Base-by-base conservation (phyloP, 2,329 filamentous ascomycete genomes). In the Xylaria sp. region DNA sequence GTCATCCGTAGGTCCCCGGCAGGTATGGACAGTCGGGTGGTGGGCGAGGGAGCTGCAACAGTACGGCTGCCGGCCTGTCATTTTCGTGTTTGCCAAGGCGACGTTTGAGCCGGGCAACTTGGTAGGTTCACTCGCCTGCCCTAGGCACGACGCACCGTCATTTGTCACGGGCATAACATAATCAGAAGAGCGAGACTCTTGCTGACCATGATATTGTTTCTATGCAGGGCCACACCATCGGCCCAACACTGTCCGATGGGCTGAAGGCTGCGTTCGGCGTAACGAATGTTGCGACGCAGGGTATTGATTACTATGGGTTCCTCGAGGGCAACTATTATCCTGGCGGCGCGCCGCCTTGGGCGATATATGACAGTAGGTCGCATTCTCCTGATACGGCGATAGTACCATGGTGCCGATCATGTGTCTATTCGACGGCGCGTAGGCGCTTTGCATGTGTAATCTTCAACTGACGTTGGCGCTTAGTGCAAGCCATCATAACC, bases 71-170 rank as follows among this genome's bases (percentile, higher is more conserved):
- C 63, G 62, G 37, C 71, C 71, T 25, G 60, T 72, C 38, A 72
- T 73, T 57, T 67, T 73, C 37, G 67, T 73, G 17, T 71, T 71
- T 52, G 71, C 70, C 4, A 73, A 72, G 46, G 71, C 70, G 8
- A 72, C 71, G 5, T 67, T 65, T 21, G 71, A 72, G 53, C 71
- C 71, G 4, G 71, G 70, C 10, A 72, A 73, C 56, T 33, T 73
- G 65, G 70, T 71, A 70, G 25, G 44, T 38, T 21, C 11, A 40
- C 41, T n/a, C 19, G 19, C 5, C 6, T 41, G 11, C 46, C 11
- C 11, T 10, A 6, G 15, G 3, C 27, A 4, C n/a, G n/a, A n/a
- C 6, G 2, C 25, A 6, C 27, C 5, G 5, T 27, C 11, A 2
- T 37, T n/a, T 25, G 27, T 9, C 19, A 27, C 13, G 3, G 11